Base-by-base conservation (phyloP, 1,284 basidiomycete species). In the Pseudozyma hubeiensis region DNA sequence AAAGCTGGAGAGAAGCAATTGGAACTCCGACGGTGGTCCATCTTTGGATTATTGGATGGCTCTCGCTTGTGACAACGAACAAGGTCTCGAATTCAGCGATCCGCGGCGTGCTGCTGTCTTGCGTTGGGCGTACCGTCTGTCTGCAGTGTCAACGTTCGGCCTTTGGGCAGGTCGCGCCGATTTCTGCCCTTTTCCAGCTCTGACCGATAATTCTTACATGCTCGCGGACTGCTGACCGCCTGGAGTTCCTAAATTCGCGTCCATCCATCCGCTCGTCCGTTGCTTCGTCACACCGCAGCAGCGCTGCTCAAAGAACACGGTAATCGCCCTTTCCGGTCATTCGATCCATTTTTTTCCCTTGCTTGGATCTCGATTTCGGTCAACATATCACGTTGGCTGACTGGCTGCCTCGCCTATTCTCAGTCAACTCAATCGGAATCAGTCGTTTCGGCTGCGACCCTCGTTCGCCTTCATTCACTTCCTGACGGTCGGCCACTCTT, bases 231-330 rank as follows among this genome's bases (percentile, higher is more conserved):
- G 35, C 35, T 14, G 14, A 14, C 35, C 35, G 35, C 35, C 35
- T 14, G 14, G 8, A 3, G 10, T n/a, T n/a, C n/a, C n/a, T n/a
- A 37, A 37, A 10, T 14, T 10, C 14, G 10, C 35, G 14, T 37
- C 45, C 46, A 35, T 48, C 46, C 46, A 48, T 48, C 33, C 33
- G 19, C 7, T 30, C 45, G n/a, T 47, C 45, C 45, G 16, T 33
- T n/a, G 5, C 14, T 52, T 39, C 50, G 50, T 41, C 50, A 52
- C 50, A 33, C 39, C 39, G 50, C 39, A 40, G 39, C 50, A 33
- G 19, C 37, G 48, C 9, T 13, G 19, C 24, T 24, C 24, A 37
- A 37, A 7, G 7, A 16, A 41, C 2, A 41, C 11, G 9, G n/a
- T 13, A 14, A 41, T 41, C n/a, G 16, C 40, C n/a, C 40, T n/a